Percentiles rank a stretch among this genome's conserved stretches.
phyloP scores from a whole-genome alignment of 768 basidiomycete species.

The Lentinus brumalis region DNA sequence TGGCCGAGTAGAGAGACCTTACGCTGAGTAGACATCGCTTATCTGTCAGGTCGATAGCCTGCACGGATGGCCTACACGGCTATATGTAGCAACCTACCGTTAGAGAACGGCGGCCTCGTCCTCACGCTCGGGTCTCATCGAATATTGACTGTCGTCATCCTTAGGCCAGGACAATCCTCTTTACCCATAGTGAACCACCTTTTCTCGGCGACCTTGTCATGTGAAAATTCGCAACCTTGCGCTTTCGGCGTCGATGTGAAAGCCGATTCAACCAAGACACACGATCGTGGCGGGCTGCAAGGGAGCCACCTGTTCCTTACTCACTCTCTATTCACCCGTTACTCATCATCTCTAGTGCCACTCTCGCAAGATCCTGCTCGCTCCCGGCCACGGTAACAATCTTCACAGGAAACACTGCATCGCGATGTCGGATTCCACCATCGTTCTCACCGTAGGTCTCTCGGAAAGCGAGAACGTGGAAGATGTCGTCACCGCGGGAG shows the following conservation, averaged over 20 bases:
- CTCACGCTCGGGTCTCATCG: too few relatives aligned
- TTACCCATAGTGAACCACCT: too few relatives aligned
- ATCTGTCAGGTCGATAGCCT: too few relatives aligned
- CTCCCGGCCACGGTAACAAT: neutral
- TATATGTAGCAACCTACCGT: neutral
- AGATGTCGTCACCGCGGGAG: conserved; percentile 1
- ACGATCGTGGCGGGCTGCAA: too few relatives aligned
- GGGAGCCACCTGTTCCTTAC: neutral
- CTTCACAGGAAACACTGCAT: neutral
- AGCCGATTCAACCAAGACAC: too few relatives aligned
- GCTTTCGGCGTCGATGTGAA: too few relatives aligned
- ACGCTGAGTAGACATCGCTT: conserved; percentile 13
- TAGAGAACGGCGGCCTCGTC: too few relatives aligned
- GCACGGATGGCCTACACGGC: neutral
- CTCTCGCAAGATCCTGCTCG: neutral
- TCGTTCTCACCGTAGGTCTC: conserved; percentile 9
- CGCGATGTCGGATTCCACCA: neutral
- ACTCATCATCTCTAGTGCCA: neutral
- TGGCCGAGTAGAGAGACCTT: neutral
- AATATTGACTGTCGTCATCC: too few relatives aligned
- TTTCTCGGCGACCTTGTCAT: too few relatives aligned
- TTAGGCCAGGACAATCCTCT: too few relatives aligned
- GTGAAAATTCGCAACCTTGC: too few relatives aligned
- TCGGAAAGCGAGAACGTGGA: neutral
- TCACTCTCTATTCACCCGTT: neutral